A percentile compares a stretch with the other conserved stretches of the same genome.
Conservation (phyloP, 2,329 filamentous ascomycete species). For the Fonsecaea monophora region DNA sequence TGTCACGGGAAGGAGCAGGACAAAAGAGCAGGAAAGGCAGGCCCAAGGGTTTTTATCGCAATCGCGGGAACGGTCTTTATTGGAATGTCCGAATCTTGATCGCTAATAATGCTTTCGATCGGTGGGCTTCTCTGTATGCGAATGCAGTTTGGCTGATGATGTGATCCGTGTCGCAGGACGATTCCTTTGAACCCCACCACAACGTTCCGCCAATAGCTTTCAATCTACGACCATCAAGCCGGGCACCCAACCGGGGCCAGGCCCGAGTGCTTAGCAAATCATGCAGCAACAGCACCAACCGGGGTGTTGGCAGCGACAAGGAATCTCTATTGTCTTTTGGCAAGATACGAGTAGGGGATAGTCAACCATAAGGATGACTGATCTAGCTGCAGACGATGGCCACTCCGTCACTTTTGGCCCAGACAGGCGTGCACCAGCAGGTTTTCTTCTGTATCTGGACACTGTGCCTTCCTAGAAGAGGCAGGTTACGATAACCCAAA, state of each 20-base stretch:
- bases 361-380: slow-evolving; percentile 1
- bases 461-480: neutral
- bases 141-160: slow-evolving; percentile 26
- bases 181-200: slow-evolving; percentile 6
- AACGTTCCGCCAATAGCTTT: slow-evolving; percentile 28
- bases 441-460: neutral
- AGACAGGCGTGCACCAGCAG: neutral
- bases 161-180: slow-evolving; percentile 26
- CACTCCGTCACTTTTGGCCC: neutral
- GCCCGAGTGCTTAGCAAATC: slow-evolving; percentile 25
- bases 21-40: slow-evolving; percentile 9
- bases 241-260: neutral
- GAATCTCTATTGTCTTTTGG: neutral
- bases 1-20: slow-evolving; percentile 28
- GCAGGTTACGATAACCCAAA: neutral
- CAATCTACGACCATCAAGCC: neutral
- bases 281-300: neutral
- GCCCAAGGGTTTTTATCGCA: slow-evolving; percentile 18
- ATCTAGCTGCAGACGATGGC: neutral
- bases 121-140: neutral
- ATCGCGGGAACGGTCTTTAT: neutral
- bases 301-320: neutral
- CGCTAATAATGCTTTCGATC: neutral
- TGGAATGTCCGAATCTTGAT: neutral
- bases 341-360: neutral